Evolutionary conservation across 768 basidiomycete genomes (phyloP), one percentile per base, ranked within the genome.

Genomic region (Boletus tylopilopsis): DNA sequence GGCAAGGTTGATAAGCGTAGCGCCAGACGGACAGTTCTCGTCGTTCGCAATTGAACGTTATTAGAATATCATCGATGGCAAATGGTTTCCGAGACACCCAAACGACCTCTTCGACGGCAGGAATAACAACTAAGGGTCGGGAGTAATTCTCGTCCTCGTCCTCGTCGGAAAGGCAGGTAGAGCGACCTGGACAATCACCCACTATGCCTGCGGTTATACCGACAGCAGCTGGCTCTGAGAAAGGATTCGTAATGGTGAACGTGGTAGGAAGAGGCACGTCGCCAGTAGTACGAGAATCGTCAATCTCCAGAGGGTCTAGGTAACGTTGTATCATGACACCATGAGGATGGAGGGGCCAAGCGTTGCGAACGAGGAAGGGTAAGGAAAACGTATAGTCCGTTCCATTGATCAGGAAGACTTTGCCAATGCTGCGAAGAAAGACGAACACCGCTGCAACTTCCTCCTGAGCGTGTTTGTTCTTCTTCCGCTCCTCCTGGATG

Each of bases 301-400:
- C 73, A 6, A 84, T 61, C 63, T 93, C 90, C 6, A 72, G 71
- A 1, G 78, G 73, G 56, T 88, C 87, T 41, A 90, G 71, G 5
- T 80, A 78, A 23, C 90, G 75, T 58, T 92, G 87, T 36, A 93
- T 79, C 70, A 92, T 74, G 21, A 92, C 77, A 1, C 90, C 90
- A 54, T 87, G 84, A 1, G 90, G 90, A 49, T 73, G 75, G 19
- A 90, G 69, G 5, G 90, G 81, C 89, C 88, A 91, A 1, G 86
- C 90, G 52, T 75, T 80, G 32, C 84, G 76, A 4, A 90, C 86
- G 49, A 89, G 78, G 61, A 93, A 93, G 1, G 90, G 90, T 5
- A 93, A 69, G 24, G 85, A 79, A 62, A 90, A 85, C 1, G 86
- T 87, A 59, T 84, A 89, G 56, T 90, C 84, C 29, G 77, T 60